Evolutionary conservation across 768 basidiomycete species (phyloP).

Genomic region (Gymnopilus dilepis): DNA sequence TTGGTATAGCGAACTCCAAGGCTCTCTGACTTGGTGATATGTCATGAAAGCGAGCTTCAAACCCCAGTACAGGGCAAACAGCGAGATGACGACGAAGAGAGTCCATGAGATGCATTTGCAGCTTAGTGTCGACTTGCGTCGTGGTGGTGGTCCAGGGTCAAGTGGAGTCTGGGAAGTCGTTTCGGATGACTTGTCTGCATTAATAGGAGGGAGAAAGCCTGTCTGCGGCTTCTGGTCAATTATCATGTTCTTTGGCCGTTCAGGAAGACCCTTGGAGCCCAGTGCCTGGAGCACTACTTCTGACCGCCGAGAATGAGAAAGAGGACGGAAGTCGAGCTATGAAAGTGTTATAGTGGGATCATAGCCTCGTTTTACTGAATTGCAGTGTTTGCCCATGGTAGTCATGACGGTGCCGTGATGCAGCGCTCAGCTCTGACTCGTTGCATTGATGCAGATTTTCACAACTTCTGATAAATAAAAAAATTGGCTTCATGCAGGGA

Average conservation of each 20-base stretch:
- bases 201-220: not conserved
- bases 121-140: not conserved
- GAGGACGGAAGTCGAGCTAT: not conserved
- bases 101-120: constrained; percentile 8
- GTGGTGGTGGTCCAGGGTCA: constrained; percentile 5
- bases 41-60: not conserved
- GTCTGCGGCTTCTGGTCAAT: not conserved
- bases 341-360: not conserved
- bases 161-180: not conserved
- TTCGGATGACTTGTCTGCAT: not conserved
- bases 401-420: not conserved
- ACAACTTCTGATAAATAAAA: too few relatives aligned
- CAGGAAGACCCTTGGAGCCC: too few relatives aligned
- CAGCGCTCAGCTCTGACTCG: not conserved
- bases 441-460: too few relatives aligned
- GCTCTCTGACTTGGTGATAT: not conserved
- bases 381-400: not conserved
- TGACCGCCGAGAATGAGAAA: not conserved
- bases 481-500: too few relatives aligned
- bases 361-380: not conserved
- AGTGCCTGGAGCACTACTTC: not conserved
- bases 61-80: not conserved
- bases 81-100: not conserved
- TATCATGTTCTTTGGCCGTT: not conserved
- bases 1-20: constrained; percentile 11